Conservation (phyloP, 2,329 filamentous ascomycete genomes). For the Aureobasidium sp. region DNA sequence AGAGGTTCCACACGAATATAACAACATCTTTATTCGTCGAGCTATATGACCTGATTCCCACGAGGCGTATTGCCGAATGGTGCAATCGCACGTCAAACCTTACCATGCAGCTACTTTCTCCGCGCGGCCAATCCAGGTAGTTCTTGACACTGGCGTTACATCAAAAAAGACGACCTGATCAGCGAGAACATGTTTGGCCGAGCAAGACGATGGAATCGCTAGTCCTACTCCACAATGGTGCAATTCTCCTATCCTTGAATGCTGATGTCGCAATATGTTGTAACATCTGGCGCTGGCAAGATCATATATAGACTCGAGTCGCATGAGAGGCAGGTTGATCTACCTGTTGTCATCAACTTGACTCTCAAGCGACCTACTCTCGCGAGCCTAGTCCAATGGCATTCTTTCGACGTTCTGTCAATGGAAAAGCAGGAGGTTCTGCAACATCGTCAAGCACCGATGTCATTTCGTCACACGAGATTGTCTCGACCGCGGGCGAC, state of each 20-base stretch:
- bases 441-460: conserved; percentile 1
- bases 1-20: too few species aligned
- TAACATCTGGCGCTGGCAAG: not conserved
- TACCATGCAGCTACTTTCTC: too few species aligned
- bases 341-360: not conserved
- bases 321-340: not conserved
- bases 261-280: not conserved
- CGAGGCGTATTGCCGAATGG: too few species aligned
- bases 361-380: not conserved
- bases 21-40: too few species aligned
- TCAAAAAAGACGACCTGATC: too few species aligned
- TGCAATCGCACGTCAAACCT: too few species aligned
- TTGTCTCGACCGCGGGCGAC: conserved; percentile 30
- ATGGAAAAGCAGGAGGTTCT: not conserved
- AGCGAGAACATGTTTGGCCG: not conserved
- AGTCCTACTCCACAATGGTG: not conserved
- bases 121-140: too few species aligned
- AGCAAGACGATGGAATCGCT: not conserved
- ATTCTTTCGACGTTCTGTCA: not conserved
- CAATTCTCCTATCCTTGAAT: not conserved
- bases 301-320: too few species aligned
- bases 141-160: too few species aligned
- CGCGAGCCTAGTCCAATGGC: not conserved
- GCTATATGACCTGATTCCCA: too few species aligned
- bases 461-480: conserved; percentile 1